These are phyloP conservation scores for Jasminum sambac DNA, from an alignment of 257 asterid species.

Conservation along the genomic window DNA sequence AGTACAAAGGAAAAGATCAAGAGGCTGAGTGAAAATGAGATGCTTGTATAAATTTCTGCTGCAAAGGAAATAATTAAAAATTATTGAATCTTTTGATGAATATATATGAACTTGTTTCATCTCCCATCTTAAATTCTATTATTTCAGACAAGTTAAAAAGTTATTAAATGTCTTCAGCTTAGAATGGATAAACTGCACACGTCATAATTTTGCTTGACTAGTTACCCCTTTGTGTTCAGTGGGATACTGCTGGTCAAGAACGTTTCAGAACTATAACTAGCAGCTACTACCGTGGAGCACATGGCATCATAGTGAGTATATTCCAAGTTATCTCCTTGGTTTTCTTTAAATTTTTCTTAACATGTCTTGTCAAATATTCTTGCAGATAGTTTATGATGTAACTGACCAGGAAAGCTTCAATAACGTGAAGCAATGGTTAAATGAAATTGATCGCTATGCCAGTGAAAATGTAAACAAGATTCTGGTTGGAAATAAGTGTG, in stretches of 20 bases:
- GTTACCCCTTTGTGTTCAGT: conserved; percentile 41
- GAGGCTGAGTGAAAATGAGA: neutral
- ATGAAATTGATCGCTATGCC: conserved; percentile 88
- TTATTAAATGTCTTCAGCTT: neutral
- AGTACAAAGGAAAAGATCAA: neutral
- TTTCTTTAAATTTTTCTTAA: conserved; percentile 11
- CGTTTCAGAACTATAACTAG: conserved; percentile 94
- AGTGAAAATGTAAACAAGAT: conserved; percentile 85
- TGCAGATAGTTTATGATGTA: conserved; percentile 81
- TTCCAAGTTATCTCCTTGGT: conserved; percentile 19
- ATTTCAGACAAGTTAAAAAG: neutral
- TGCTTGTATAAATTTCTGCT: neutral
- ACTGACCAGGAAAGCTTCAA: conserved; percentile 88
- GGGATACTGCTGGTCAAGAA: conserved; percentile 99
- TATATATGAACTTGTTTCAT: neutral
- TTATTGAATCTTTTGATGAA: neutral
- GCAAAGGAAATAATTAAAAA: neutral
- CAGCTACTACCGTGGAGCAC: conserved; percentile 96
- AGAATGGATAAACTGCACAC: neutral
- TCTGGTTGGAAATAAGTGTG: conserved; percentile 87
- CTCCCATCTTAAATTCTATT: neutral
- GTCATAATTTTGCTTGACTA: neutral
- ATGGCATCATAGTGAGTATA: conserved; percentile 81
- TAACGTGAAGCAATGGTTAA: conserved; percentile 91
- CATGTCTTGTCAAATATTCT: conserved; percentile 25